A percentile compares a stretch with the other conserved stretches of the same genome.
These are phyloP conservation scores for Tetraselmis chui DNA, from an alignment of 139 green algal species.

Conservation along the genomic window DNA sequence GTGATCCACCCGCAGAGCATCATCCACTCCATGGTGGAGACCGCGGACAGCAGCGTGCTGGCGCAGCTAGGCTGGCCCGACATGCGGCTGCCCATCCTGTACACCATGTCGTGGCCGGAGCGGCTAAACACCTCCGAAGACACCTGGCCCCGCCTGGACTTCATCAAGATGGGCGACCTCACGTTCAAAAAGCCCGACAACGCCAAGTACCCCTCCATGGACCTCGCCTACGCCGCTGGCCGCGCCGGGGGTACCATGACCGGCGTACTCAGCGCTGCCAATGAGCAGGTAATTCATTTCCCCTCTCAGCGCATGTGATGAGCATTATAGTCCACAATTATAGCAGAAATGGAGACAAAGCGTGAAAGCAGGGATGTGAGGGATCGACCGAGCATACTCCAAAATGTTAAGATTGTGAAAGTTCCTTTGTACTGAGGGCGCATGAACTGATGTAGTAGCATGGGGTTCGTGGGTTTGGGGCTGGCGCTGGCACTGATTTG, in stretches of 20 bases:
- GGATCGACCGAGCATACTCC: too few species aligned
- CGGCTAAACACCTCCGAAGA: slow-evolving; percentile 72
- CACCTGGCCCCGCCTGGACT: slow-evolving; percentile 90
- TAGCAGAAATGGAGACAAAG: too few species aligned
- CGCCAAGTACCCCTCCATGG: slow-evolving; percentile 94
- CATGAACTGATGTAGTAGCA: neutral
- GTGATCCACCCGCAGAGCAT: slow-evolving; percentile 99
- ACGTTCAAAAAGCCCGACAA: slow-evolving; percentile 89
- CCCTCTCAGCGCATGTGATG: too few species aligned
- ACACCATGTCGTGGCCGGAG: slow-evolving; percentile 96
- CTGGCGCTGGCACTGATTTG: too few species aligned
- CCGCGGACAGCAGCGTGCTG: slow-evolving; percentile 86
- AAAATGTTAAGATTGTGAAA: neutral
- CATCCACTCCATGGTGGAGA: slow-evolving; percentile 99
- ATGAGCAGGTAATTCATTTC: slow-evolving; percentile 68
- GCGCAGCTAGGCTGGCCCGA: slow-evolving; percentile 97
- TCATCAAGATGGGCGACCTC: slow-evolving; percentile 86
- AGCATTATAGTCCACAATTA: too few species aligned
- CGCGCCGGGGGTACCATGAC: slow-evolving; percentile 96
- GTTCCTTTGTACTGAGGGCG: neutral
- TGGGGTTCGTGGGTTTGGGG: neutral
- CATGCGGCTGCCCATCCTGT: slow-evolving; percentile 98
- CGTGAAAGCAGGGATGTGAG: too few species aligned
- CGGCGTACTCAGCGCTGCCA: slow-evolving; percentile 89
- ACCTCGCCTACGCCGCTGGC: slow-evolving; percentile 90